Conservation (phyloP, 768 basidiomycete genomes). For the Lyophyllum semitale region DNA sequence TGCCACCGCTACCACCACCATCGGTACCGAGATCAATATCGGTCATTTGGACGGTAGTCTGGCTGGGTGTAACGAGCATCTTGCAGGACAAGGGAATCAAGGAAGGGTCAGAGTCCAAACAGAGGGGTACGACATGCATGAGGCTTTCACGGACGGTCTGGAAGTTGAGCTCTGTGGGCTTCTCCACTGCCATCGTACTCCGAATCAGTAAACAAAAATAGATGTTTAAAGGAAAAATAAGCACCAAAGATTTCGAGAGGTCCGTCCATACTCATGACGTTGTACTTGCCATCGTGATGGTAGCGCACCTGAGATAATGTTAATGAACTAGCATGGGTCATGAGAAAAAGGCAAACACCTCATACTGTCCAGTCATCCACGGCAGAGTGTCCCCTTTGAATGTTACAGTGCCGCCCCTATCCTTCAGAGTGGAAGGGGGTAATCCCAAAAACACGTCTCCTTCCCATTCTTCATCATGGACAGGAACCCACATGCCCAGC, state of each 20-base stretch:
- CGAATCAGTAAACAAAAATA: conserved; percentile 6
- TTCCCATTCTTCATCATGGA: conserved; percentile 92
- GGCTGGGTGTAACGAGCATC: conserved; percentile 25
- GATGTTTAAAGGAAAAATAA: conserved; percentile 25
- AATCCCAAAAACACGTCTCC: conserved; percentile 72
- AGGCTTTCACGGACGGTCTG: conserved; percentile 65
- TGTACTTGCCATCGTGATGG: conserved; percentile 97
- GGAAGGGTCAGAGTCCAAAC: conserved; percentile 84
- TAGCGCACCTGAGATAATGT: conserved; percentile 63
- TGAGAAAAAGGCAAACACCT: conserved; percentile 51
- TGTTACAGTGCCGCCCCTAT: conserved; percentile 64
- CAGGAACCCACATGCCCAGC: conserved; percentile 90
- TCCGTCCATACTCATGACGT: conserved; percentile 84
- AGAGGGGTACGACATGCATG: conserved; percentile 78
- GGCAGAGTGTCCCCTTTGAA: conserved; percentile 83
- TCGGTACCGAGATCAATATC: no score
- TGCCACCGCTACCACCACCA: neutral
- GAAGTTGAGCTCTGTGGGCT: conserved; percentile 65
- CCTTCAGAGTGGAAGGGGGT: conserved; percentile 36
- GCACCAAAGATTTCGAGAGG: conserved; percentile 89
- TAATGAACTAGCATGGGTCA: no score
- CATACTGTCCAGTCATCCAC: conserved; percentile 85
- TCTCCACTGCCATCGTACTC: conserved; percentile 55
- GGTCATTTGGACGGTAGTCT: no score
- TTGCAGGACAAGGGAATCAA: conserved; percentile 75